Evolutionary conservation across 139 green algal species (phyloP).

Genomic region (Chlamydomonas sp.): DNA sequence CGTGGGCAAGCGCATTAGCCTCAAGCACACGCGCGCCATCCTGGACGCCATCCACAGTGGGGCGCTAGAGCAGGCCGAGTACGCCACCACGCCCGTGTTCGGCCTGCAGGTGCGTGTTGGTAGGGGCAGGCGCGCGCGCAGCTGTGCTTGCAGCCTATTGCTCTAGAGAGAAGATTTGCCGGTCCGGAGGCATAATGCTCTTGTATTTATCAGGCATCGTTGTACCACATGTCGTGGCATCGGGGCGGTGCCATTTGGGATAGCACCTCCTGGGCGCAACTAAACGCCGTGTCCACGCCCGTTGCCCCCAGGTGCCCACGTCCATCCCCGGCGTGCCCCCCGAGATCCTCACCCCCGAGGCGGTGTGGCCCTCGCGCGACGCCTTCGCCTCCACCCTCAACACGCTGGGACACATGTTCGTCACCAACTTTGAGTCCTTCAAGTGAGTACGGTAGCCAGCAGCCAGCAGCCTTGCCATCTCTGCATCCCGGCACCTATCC

Average conservation of each 20-base stretch:
- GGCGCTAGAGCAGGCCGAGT: constrained; percentile 73
- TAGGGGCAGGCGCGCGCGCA: no score
- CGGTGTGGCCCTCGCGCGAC: constrained; percentile 10
- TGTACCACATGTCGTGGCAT: background rate
- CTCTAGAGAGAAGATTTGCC: background rate
- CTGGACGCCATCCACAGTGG: constrained; percentile 96
- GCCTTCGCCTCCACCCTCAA: background rate
- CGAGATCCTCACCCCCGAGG: background rate
- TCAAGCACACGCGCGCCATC: constrained; percentile 94
- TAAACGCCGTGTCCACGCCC: background rate
- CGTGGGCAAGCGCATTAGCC: constrained; percentile 88
- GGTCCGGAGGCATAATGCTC: background rate
- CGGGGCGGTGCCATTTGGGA: background rate
- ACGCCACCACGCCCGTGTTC: constrained; percentile 83
- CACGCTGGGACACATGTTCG: background rate
- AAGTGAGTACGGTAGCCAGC: background rate
- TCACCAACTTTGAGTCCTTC: constrained; percentile 35
- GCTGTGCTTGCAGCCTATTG: no score
- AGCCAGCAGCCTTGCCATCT: no score
- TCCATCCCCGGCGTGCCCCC: constrained; percentile 70
- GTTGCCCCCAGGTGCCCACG: constrained; percentile 60
- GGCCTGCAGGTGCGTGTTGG: constrained; percentile 71
- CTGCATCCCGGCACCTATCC: background rate
- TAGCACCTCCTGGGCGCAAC: background rate
- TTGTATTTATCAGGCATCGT: background rate